These are phyloP conservation scores for Orbilia oligospora DNA, from an alignment of 2,329 filamentous ascomycete genomes.

Conservation along the genomic window DNA sequence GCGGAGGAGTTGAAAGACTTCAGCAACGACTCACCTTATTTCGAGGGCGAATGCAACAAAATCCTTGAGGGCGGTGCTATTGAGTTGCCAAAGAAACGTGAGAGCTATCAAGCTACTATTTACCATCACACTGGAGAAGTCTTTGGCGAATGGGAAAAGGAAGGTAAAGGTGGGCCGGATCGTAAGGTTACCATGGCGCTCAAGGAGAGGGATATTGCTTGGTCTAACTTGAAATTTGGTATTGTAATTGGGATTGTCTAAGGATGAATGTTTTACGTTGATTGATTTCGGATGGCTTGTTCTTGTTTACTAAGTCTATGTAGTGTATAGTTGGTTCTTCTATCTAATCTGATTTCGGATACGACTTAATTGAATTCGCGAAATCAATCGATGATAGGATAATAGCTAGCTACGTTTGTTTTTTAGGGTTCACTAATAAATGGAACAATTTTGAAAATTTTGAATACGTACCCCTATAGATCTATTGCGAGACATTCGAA, in stretches of 20 bases:
- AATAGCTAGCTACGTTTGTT: no score
- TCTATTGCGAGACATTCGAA: no score
- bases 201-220: slow-evolving; percentile 46
- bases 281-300: background rate
- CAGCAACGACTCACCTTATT: slow-evolving; percentile 41
- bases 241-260: slow-evolving; percentile 57
- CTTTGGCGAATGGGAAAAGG: slow-evolving; percentile 10
- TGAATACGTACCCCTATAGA: no score
- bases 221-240: slow-evolving; percentile 52
- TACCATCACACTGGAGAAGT: slow-evolving; percentile 44
- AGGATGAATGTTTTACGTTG: background rate
- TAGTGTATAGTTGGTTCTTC: background rate
- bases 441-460: no score
- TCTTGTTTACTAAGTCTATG: background rate
- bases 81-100: slow-evolving; percentile 27
- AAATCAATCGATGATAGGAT: no score
- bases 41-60: slow-evolving; percentile 22
- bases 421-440: no score
- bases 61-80: slow-evolving; percentile 34
- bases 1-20: slow-evolving; percentile 53
- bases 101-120: background rate
- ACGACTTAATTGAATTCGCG: no score
- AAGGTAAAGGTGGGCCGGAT: slow-evolving; percentile 16
- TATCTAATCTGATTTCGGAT: no score
- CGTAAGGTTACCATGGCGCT: slow-evolving; percentile 27